Evolutionary conservation across 192 early-diverging fungal species (phyloP).

Genomic region (Gigaspora rosea): DNA sequence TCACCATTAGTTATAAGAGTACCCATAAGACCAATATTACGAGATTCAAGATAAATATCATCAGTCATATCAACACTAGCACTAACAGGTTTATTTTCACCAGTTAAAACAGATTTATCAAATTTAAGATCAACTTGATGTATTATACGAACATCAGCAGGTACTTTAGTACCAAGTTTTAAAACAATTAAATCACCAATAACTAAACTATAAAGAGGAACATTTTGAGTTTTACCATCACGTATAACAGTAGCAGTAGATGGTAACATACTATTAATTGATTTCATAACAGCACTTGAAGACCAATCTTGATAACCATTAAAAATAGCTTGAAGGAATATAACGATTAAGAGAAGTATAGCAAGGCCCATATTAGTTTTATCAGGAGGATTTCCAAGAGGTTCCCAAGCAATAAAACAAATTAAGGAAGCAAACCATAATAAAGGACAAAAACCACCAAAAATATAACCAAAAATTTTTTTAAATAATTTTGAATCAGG

Average conservation of each 20-base stretch:
- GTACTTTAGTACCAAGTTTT: slow-evolving; percentile 68
- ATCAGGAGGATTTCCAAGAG: slow-evolving; percentile 54
- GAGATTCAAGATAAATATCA: slow-evolving; percentile 74
- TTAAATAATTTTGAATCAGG: slow-evolving; percentile 42
- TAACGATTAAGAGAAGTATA: slow-evolving; percentile 56
- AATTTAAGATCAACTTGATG: slow-evolving; percentile 71
- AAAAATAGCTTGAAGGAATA: slow-evolving; percentile 68
- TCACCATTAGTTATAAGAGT: slow-evolving; percentile 70
- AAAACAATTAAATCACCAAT: slow-evolving; percentile 76
- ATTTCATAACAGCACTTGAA: slow-evolving; percentile 66
- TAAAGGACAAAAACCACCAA: slow-evolving; percentile 72
- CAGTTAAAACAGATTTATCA: slow-evolving; percentile 81
- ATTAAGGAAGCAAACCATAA: slow-evolving; percentile 70
- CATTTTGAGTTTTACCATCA: slow-evolving; percentile 50
- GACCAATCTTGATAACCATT: slow-evolving; percentile 72
- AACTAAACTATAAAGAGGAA: slow-evolving; percentile 64
- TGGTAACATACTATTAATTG: slow-evolving; percentile 73
- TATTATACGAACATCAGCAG: slow-evolving; percentile 75
- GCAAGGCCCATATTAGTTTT: slow-evolving; percentile 60
- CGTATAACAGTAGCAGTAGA: slow-evolving; percentile 67
- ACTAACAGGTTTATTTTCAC: slow-evolving; percentile 67
- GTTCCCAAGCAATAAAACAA: slow-evolving; percentile 66
- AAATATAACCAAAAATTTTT: slow-evolving; percentile 54
- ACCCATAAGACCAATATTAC: slow-evolving; percentile 81
- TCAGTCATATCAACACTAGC: slow-evolving; percentile 66